Evolutionary conservation across 352 stramenopile genomes (phyloP).

Genomic region (Aphanomyces astaci): DNA sequence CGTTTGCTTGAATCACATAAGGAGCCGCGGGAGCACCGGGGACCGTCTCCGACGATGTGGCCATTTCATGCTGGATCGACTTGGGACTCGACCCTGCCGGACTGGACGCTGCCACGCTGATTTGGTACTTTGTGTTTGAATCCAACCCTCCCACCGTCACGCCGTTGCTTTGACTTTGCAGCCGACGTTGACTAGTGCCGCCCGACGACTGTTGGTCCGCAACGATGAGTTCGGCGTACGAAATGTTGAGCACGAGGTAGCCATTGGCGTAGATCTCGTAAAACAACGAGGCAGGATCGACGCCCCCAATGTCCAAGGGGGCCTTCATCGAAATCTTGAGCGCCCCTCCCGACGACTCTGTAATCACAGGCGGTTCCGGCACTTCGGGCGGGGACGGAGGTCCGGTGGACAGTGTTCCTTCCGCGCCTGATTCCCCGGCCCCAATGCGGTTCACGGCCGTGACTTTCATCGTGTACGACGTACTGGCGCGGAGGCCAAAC

Average conservation of each 20-base stretch:
- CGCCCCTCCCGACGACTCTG: conserved; percentile 37
- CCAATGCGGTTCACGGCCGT: conserved; percentile 38
- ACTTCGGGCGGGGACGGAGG: conserved; percentile 30
- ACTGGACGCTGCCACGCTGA: conserved; percentile 43
- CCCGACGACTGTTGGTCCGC: neutral
- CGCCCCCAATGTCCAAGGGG: conserved; percentile 45
- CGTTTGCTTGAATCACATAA: conserved; percentile 20
- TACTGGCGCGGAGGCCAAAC: conserved; percentile 34
- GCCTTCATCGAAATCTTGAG: conserved; percentile 44
- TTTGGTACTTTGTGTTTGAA: conserved; percentile 40
- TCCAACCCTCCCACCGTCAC: conserved; percentile 40
- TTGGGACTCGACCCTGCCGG: conserved; percentile 23
- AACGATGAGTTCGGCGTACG: conserved; percentile 28
- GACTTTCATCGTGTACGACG: conserved; percentile 39
- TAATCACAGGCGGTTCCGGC: conserved; percentile 28
- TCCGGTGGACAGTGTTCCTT: conserved; percentile 32
- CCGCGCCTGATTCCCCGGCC: conserved; percentile 29
- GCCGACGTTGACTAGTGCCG: conserved; percentile 15
- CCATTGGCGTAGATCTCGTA: conserved; percentile 46
- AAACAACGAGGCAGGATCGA: conserved; percentile 28
- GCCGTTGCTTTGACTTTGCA: conserved; percentile 24
- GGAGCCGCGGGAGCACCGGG: conserved; percentile 32
- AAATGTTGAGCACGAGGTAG: conserved; percentile 34
- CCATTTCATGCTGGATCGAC: conserved; percentile 26
- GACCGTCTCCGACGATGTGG: conserved; percentile 31